Base-by-base conservation (phyloP, 129 eudicot genomes). In the Pseudognaphalium luteoalbum region DNA sequence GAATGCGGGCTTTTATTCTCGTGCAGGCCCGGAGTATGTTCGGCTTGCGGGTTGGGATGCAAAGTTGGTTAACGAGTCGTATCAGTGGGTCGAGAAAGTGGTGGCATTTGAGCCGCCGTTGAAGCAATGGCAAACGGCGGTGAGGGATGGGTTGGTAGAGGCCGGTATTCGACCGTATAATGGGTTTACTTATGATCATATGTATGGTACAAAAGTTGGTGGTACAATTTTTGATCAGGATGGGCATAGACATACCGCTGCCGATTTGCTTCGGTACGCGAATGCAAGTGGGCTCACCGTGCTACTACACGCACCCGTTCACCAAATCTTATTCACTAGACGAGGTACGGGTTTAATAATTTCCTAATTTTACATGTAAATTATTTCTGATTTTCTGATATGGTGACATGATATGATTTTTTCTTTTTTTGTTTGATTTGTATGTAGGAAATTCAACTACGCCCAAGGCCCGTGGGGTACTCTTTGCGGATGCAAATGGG, bases 1-100 rank as follows among this genome's bases (percentile, higher is more conserved):
- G 32, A 94, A 94, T 47, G 97, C 99, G 4, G 99, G 99, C 0
- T 94, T 94, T 59, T 94, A 94, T 85, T 61, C 97, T 11, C 90
- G 97, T 29, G 97, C 99, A 10, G 83, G 83, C 30, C 32, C 87
- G 0, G 15, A 33, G 19, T 91, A 91, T 68, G 91, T 89, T 4
- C 28, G 65, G 5, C 85, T 59, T 6, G 83, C 73, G 3, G 97
- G 99, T 10, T 94, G 97, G 99, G 97, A 94, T 34, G 81, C 81
- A 0, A 50, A 41, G 42, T 47, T 94, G 81, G 97, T 74, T 11
- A 91, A 91, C 28, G 88, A 85, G 80, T 94, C 99, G 60, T 94
- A 91, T 67, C 34, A 61, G 66, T 94, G 99, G 99, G 97, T 94
- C 37, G 99, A 94, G 76, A 73, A 78, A 51, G 81, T 83, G 81